A percentile compares a stretch with the other conserved stretches of the same genome.
These are phyloP conservation scores for Hypericum androsaemum DNA, from an alignment of 345 rosid species.

Conservation along the genomic window DNA sequence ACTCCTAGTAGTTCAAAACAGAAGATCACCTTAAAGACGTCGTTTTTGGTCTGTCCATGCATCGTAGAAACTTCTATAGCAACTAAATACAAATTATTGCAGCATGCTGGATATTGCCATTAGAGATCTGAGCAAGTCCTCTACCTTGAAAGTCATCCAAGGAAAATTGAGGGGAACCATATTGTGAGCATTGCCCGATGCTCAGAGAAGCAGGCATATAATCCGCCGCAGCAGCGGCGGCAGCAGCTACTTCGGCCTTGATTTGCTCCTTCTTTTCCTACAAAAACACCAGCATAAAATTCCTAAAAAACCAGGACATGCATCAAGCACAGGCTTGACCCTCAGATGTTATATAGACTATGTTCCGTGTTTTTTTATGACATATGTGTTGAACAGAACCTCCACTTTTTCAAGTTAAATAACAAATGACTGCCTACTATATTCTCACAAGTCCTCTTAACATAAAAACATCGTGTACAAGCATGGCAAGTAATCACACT, in stretches of 20 bases:
- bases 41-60: no score
- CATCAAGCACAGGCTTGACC: background rate
- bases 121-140: no score
- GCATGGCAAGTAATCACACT: background rate
- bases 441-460: background rate
- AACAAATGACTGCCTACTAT: background rate
- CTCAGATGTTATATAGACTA: background rate
- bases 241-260: constrained; percentile 67
- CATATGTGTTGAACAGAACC: background rate
- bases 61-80: no score
- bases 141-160: constrained; percentile 87
- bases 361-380: no score
- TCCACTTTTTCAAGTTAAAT: background rate
- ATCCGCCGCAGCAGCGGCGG: constrained; percentile 29
- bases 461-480: background rate
- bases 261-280: constrained; percentile 71
- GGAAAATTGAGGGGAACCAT: constrained; percentile 49
- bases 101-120: no score
- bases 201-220: constrained; percentile 35
- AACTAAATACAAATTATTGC: no score
- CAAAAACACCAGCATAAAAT: constrained; percentile 15
- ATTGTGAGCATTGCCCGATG: constrained; percentile 31
- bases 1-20: no score
- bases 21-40: no score
- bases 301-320: constrained; percentile 2